These are phyloP conservation scores for Loxodes magnus DNA, from an alignment of 73 alveolate genomes.

Conservation along the genomic window DNA sequence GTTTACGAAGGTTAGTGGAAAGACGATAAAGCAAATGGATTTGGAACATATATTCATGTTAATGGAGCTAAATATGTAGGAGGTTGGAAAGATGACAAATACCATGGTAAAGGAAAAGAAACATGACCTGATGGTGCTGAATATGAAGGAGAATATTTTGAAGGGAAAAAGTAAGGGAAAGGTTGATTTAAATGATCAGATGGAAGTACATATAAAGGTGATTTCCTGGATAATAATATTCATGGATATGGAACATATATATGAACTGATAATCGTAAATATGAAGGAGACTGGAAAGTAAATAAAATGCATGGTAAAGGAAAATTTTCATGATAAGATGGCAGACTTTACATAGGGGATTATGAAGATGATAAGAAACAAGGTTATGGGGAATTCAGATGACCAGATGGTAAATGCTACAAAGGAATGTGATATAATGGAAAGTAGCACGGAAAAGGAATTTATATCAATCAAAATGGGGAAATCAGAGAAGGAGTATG, in stretches of 20 bases:
- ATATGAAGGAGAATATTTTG: conserved; percentile 43
- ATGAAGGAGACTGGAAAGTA: conserved; percentile 54
- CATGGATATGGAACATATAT: conserved; percentile 53
- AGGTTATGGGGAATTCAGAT: conserved; percentile 66
- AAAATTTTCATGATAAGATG: conserved; percentile 42
- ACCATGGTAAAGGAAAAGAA: conserved; percentile 73
- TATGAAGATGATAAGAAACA: conserved; percentile 50
- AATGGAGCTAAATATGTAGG: conserved; percentile 77
- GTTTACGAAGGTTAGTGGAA: conserved; percentile 44
- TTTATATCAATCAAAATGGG: conserved; percentile 21
- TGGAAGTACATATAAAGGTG: conserved; percentile 26
- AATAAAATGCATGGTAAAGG: conserved; percentile 68
- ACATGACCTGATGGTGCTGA: conserved; percentile 65
- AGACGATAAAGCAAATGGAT: conserved; percentile 63
- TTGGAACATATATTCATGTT: conserved; percentile 26
- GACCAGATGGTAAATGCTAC: conserved; percentile 54
- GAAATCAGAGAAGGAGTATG: conserved; percentile 23
- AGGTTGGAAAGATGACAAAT: conserved; percentile 53
- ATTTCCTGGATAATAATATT: conserved; percentile 38
- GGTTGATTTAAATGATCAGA: conserved; percentile 24
- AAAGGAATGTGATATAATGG: conserved; percentile 51
- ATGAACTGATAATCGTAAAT: conserved; percentile 66
- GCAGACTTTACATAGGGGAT: conserved; percentile 58
- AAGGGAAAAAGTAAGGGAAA: conserved; percentile 38
- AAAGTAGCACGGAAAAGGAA: conserved; percentile 42